Evolutionary conservation across 192 early-diverging fungal species (phyloP), one percentile per base, ranked within the genome.

Genomic region (Coemansia sp.): DNA sequence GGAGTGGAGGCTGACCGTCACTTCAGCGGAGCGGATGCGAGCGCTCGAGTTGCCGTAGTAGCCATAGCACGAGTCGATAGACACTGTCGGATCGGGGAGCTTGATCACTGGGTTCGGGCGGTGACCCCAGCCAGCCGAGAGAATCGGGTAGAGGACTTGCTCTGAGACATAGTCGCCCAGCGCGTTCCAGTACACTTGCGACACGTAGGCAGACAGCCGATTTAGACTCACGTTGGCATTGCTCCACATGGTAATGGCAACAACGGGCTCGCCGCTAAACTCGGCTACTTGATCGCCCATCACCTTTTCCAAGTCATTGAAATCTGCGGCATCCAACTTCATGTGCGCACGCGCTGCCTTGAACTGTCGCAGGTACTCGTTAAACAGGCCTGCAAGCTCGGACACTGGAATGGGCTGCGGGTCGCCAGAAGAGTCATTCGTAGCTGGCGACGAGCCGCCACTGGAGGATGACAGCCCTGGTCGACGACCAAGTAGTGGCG

Each of bases 161-260:
- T 83, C 81, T 1, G 76, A 78, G 32, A 83, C 81, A 60, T 83
- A 83, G 48, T 83, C 81, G 11, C 81, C 81, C 46, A 83, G 68
- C 19, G 81, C 72, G 29, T 70, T 83, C 81, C 81, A 83, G 61
- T 78, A 83, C 19, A 75, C 64, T n/a, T 73, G 72, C 17, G 81
- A 83, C 31, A 83, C 70, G 45, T 75, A 75, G 34, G 76, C 70
- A 13, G 63, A 53, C 17, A 83, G 45, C 9, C 81, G 76, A 15
- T 83, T 76, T n/a, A 83, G 58, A 1, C 73, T 46, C 42, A 83
- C 67, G 39, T 61, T 73, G 1, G 81, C 64, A 42, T 75, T 75
- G 68, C 67, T 83, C 81, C 81, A 83, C 50, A 83, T 44, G 3
- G 70, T 70, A 17, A 83, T 69, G 1, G 75, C 73, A 38, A 83